Percentiles rank a stretch among this genome's conserved stretches.
phyloP scores from a whole-genome alignment of 1,139 yeast species.

The Geotrichum bryndzae region DNA sequence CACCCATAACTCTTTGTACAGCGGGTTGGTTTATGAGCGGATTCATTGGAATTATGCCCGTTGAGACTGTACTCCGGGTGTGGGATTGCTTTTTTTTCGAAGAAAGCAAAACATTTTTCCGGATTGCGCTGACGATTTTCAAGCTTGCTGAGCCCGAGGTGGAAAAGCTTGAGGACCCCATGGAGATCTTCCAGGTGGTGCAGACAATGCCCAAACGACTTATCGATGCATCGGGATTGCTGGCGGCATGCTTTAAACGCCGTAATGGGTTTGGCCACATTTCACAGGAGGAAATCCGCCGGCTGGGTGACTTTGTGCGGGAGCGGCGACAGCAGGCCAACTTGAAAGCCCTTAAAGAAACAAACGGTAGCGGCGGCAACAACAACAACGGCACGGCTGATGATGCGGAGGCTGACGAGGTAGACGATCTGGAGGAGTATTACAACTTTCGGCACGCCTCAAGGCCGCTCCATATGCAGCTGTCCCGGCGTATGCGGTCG shows the following conservation, averaged over 20 bases:
- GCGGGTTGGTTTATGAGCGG: constrained; percentile 98
- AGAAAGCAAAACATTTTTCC: constrained; percentile 79
- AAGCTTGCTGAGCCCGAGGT: constrained; percentile 67
- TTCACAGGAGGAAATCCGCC: constrained; percentile 73
- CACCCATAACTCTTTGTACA: constrained; percentile 88
- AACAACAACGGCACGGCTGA: neutral
- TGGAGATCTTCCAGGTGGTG: constrained; percentile 79
- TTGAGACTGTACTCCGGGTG: constrained; percentile 76
- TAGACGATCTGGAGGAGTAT: constrained; percentile 2
- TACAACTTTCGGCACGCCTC: constrained; percentile 8
- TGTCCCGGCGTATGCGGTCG: constrained; percentile 7
- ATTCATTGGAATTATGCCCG: constrained; percentile 80
- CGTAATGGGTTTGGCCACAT: constrained; percentile 69
- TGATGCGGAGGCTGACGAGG: neutral
- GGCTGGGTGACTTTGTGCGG: constrained; percentile 70
- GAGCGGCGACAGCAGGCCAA: constrained; percentile 33
- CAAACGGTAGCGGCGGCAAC: neutral
- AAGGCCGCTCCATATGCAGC: constrained; percentile 5
- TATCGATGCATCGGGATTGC: constrained; percentile 60
- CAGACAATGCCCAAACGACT: constrained; percentile 75
- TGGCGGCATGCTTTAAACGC: constrained; percentile 70
- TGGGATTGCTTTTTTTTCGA: constrained; percentile 96
- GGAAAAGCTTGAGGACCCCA: constrained; percentile 49
- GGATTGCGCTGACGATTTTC: constrained; percentile 74
- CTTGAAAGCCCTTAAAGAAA: neutral